phyloP scores from a whole-genome alignment of 352 stramenopile species.

The Plasmopara viticola region DNA sequence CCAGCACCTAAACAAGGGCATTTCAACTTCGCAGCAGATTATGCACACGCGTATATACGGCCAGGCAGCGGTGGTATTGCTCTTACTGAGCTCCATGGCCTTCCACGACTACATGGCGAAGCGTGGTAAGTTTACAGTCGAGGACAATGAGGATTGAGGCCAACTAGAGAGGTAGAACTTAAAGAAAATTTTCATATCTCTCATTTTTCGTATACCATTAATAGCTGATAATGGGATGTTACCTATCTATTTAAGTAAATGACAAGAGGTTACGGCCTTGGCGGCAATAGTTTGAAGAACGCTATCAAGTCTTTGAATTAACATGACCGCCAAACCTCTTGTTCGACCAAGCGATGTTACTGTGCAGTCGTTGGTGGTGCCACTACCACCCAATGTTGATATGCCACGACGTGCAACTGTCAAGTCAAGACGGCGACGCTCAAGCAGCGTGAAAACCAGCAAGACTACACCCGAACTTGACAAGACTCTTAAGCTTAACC shows the following conservation, averaged over 20 bases:
- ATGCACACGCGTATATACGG: constrained; percentile 86
- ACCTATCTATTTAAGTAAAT: constrained; percentile 2
- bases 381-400: constrained; percentile 15
- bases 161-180: not conserved
- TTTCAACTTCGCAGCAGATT: constrained; percentile 75
- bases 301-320: constrained; percentile 1
- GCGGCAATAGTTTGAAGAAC: constrained; percentile 13
- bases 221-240: not conserved
- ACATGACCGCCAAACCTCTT: constrained; percentile 24
- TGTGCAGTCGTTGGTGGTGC: constrained; percentile 23
- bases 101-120: constrained; percentile 83
- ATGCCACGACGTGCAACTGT: constrained; percentile 11
- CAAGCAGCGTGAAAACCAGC: constrained; percentile 16
- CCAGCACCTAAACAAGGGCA: constrained; percentile 63
- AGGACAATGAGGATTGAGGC: constrained; percentile 23
- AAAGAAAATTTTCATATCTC: not conserved
- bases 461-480: constrained; percentile 8
- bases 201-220: not conserved
- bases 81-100: constrained; percentile 73
- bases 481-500: constrained; percentile 31
- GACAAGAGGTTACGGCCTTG: constrained; percentile 16
- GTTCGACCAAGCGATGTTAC: constrained; percentile 28
- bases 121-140: constrained; percentile 54
- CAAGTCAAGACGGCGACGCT: constrained; percentile 14
- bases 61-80: constrained; percentile 54